phyloP scores from a whole-genome alignment of 768 basidiomycete genomes.

The Serpula lacrymans region DNA sequence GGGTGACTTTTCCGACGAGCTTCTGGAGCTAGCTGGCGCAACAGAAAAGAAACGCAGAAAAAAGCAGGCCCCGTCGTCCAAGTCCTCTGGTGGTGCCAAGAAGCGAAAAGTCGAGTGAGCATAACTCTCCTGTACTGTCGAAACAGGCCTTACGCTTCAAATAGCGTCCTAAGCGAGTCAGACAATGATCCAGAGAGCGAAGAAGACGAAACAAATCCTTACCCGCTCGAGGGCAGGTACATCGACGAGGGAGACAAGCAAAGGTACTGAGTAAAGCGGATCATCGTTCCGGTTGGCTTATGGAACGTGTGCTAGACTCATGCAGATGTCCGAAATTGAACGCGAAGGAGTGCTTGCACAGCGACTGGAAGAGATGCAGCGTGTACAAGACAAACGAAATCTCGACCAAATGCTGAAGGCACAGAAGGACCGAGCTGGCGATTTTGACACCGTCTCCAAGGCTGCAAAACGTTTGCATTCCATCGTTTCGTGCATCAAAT shows the following conservation, averaged over 20 bases:
- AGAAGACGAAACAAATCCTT: slow-evolving; percentile 62
- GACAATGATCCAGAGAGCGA: slow-evolving; percentile 63
- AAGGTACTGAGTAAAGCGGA: too few relatives aligned
- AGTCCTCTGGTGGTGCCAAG: slow-evolving; percentile 49
- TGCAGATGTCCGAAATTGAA: slow-evolving; percentile 81
- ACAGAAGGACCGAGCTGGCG: slow-evolving; percentile 47
- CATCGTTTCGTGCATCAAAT: slow-evolving; percentile 3
- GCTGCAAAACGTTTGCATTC: slow-evolving; percentile 69
- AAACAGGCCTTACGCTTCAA: slow-evolving; percentile 10
- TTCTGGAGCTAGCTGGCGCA: slow-evolving; percentile 77
- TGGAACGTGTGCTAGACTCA: slow-evolving; percentile 48
- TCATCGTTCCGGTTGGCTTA: neutral
- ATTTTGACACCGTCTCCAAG: slow-evolving; percentile 61
- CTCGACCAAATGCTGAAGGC: slow-evolving; percentile 72
- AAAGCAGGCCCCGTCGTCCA: slow-evolving; percentile 44
- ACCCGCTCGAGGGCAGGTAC: slow-evolving; percentile 91
- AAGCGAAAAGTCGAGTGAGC: slow-evolving; percentile 73
- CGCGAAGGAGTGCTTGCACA: slow-evolving; percentile 83
- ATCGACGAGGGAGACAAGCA: slow-evolving; percentile 80
- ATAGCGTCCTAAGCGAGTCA: slow-evolving; percentile 40
- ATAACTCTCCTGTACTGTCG: slow-evolving; percentile 9
- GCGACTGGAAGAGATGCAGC: slow-evolving; percentile 78
- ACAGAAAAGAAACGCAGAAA: slow-evolving; percentile 64
- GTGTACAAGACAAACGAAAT: slow-evolving; percentile 64
- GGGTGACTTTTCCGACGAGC: slow-evolving; percentile 61